These are phyloP conservation scores for Scheffersomyces quercinus DNA, from an alignment of 1,139 yeast species.

Conservation along the genomic window DNA sequence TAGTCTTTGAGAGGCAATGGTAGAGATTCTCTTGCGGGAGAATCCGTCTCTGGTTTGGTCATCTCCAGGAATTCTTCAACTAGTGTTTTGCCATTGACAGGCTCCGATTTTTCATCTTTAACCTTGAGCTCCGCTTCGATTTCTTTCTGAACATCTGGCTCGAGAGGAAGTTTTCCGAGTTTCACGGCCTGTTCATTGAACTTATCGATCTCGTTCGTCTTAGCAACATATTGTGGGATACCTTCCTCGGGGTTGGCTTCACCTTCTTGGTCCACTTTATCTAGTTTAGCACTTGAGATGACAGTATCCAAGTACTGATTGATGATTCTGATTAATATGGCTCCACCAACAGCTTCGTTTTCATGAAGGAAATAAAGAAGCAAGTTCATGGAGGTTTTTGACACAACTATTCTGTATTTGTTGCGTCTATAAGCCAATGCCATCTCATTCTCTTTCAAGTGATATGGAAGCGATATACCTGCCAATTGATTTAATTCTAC, in stretches of 20 bases:
- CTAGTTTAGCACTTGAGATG: slow-evolving; percentile 43
- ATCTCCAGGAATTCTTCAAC: slow-evolving; percentile 53
- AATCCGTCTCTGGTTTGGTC: slow-evolving; percentile 52
- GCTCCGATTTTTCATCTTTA: slow-evolving; percentile 59
- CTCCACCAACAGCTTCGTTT: slow-evolving; percentile 91
- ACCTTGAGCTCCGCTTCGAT: slow-evolving; percentile 79
- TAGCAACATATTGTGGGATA: slow-evolving; percentile 55
- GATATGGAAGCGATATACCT: slow-evolving; percentile 77
- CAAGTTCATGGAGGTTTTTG: slow-evolving; percentile 83
- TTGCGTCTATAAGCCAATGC: slow-evolving; percentile 74
- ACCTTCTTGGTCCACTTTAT: slow-evolving; percentile 45
- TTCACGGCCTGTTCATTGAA: slow-evolving; percentile 74
- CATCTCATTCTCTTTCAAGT: slow-evolving; percentile 76
- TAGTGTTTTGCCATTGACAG: slow-evolving; percentile 41
- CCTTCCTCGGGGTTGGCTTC: slow-evolving; percentile 65
- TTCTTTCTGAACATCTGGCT: slow-evolving; percentile 81
- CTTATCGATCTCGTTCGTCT: slow-evolving; percentile 51
- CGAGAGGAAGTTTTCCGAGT: slow-evolving; percentile 82
- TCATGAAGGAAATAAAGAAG: slow-evolving; percentile 86
- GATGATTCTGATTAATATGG: slow-evolving; percentile 77
- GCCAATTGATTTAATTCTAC: slow-evolving; percentile 71
- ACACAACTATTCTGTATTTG: slow-evolving; percentile 73
- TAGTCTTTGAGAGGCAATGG: slow-evolving; percentile 88
- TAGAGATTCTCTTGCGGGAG: slow-evolving; percentile 71
- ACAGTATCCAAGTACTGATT: slow-evolving; percentile 83